Percentiles rank a stretch among this genome's conserved stretches.
These are phyloP conservation scores for Aspergillus saccharolyticus DNA, from an alignment of 495 filamentous ascomycete species.

Conservation along the genomic window DNA sequence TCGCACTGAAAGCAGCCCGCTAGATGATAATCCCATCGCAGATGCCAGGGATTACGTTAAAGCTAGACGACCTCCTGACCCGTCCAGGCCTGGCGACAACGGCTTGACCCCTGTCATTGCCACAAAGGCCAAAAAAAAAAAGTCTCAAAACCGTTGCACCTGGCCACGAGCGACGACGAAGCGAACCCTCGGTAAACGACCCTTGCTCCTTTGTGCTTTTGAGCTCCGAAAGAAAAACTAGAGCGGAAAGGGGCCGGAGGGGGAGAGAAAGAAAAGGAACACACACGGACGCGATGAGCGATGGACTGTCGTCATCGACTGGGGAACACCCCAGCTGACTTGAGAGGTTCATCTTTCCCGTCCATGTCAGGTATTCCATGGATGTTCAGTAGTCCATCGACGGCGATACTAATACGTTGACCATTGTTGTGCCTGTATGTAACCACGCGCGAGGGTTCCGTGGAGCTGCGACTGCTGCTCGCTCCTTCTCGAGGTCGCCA, in stretches of 20 bases:
- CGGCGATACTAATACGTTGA: background rate
- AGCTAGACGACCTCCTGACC: background rate
- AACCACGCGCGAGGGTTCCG: too few species aligned
- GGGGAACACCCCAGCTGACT: background rate
- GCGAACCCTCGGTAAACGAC: background rate
- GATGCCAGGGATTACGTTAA: background rate
- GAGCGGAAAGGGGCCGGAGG: too few species aligned
- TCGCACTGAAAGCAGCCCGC: conserved; percentile 4
- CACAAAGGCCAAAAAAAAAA: background rate
- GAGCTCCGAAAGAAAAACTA: background rate
- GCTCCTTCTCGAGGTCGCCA: background rate
- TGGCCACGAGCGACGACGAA: background rate
- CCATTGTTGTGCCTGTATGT: background rate
- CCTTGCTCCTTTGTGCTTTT: background rate
- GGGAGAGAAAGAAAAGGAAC: background rate
- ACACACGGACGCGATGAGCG: conserved; percentile 1
- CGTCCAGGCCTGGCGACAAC: background rate
- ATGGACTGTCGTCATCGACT: background rate
- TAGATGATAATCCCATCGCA: background rate
- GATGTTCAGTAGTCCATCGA: background rate
- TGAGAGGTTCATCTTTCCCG: background rate
- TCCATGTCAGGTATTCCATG: background rate
- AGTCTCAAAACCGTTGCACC: background rate
- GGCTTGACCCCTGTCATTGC: background rate
- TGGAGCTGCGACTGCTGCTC: too few species aligned